A percentile compares a stretch with the other conserved stretches of the same genome.
Evolutionary conservation across 164 flowering plant species (phyloP).

Genomic region (Tetracentron sinense): DNA sequence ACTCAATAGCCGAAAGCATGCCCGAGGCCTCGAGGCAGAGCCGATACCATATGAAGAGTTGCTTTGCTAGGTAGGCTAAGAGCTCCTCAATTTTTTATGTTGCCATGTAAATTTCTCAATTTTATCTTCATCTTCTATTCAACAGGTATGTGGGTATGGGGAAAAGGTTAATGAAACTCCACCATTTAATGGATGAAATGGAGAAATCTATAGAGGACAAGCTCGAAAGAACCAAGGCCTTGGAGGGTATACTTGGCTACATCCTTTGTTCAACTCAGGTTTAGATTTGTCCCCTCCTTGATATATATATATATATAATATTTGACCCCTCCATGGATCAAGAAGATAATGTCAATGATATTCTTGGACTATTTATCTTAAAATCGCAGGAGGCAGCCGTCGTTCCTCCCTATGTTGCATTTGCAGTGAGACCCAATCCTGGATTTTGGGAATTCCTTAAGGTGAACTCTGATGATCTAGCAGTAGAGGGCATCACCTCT

Average conservation of each 20-base stretch:
- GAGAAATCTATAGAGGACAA: constrained; percentile 67
- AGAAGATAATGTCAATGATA: not conserved
- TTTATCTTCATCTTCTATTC: too few species aligned
- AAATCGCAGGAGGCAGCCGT: constrained; percentile 81
- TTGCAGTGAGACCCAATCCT: constrained; percentile 83
- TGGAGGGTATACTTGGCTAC: constrained; percentile 77
- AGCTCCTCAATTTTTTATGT: not conserved
- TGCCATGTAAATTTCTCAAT: too few species aligned
- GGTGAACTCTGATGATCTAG: constrained; percentile 64
- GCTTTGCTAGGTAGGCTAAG: constrained; percentile 52
- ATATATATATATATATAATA: too few species aligned
- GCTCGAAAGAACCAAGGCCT: constrained; percentile 47
- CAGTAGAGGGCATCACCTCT: constrained; percentile 50
- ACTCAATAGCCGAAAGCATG: constrained; percentile 69
- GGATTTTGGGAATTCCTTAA: constrained; percentile 91
- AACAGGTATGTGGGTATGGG: constrained; percentile 54
- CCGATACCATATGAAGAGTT: constrained; percentile 71
- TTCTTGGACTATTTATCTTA: not conserved
- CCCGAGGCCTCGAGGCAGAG: constrained; percentile 73
- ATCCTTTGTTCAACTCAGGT: constrained; percentile 77
- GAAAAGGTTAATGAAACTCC: constrained; percentile 61
- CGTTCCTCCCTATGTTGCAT: constrained; percentile 77
- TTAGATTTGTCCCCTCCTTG: not conserved
- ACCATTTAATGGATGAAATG: constrained; percentile 62
- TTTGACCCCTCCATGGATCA: too few species aligned